phyloP scores from a whole-genome alignment of 148 eudicot species.

The Dysphania ambrosioides region DNA sequence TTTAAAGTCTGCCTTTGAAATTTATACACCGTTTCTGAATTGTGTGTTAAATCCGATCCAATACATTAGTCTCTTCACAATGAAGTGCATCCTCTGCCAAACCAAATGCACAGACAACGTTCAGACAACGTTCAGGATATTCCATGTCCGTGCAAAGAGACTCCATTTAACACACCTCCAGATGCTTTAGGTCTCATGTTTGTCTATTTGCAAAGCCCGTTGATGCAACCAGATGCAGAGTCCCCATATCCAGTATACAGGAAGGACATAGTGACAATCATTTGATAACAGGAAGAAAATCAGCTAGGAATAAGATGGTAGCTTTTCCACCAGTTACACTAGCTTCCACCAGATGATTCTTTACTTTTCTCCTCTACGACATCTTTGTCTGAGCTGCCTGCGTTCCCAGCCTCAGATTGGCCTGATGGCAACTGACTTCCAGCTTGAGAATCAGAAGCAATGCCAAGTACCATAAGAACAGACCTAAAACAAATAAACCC shows the following conservation, averaged over 20 bases:
- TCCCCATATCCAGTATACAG: not conserved
- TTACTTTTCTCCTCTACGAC: slow-evolving; percentile 49
- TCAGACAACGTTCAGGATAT: not conserved
- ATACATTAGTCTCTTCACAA: not conserved
- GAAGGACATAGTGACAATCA: not conserved
- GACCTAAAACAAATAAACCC: slow-evolving; percentile 49
- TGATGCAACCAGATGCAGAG: not conserved
- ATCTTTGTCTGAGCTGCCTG: slow-evolving; percentile 51
- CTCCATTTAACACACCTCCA: not conserved
- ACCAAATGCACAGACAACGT: not conserved
- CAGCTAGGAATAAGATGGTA: not conserved
- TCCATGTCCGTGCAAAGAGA: not conserved
- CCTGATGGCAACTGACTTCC: slow-evolving; percentile 47
- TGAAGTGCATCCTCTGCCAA: not conserved
- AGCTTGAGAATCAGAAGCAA: slow-evolving; percentile 51
- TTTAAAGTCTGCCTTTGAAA: no score
- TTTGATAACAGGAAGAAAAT: not conserved
- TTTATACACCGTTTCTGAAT: no score
- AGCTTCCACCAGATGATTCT: slow-evolving; percentile 49
- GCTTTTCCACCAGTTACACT: slow-evolving; percentile 1
- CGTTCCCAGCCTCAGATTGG: slow-evolving; percentile 40
- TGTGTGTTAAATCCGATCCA: no score
- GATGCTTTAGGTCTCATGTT: not conserved
- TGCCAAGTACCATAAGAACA: slow-evolving; percentile 63
- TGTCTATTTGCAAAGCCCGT: not conserved